Percentiles rank a stretch among this genome's conserved stretches.
These are phyloP conservation scores for Byssothecium circinans DNA, from an alignment of 2,329 filamentous ascomycete genomes.

Conservation along the genomic window DNA sequence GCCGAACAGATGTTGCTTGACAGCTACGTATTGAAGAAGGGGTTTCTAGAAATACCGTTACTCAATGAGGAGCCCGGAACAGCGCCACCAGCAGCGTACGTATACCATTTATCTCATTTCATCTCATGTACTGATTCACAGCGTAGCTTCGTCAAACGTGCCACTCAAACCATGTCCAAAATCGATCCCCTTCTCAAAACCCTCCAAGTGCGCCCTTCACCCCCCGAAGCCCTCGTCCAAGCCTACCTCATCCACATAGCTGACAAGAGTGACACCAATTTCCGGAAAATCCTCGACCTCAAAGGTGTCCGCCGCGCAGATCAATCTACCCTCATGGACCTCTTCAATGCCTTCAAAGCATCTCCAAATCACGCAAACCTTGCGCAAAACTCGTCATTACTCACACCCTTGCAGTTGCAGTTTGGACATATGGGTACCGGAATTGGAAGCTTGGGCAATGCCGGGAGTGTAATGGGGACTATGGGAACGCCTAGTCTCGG, in stretches of 20 bases:
- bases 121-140: slow-evolving; percentile 25
- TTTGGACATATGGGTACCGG: slow-evolving; percentile 47
- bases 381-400: slow-evolving; percentile 36
- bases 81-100: slow-evolving; percentile 57
- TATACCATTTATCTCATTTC: slow-evolving; percentile 9
- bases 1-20: slow-evolving; percentile 98
- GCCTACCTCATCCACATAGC: slow-evolving; percentile 97
- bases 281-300: slow-evolving; percentile 92
- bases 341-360: slow-evolving; percentile 84
- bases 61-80: slow-evolving; percentile 59
- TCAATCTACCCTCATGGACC: slow-evolving; percentile 78
- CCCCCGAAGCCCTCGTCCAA: slow-evolving; percentile 91
- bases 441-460: slow-evolving; percentile 45
- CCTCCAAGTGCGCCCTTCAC: slow-evolving; percentile 86
- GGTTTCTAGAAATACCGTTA: slow-evolving; percentile 70
- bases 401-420: slow-evolving; percentile 42
- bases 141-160: slow-evolving; percentile 77
- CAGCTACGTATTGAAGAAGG: slow-evolving; percentile 85
- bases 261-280: slow-evolving; percentile 91
- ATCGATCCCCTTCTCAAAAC: slow-evolving; percentile 95
- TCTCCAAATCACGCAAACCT: slow-evolving; percentile 68
- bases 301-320: slow-evolving; percentile 87
- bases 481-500: slow-evolving; percentile 43
- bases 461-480: slow-evolving; percentile 42
- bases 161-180: slow-evolving; percentile 79